Evolutionary conservation across 495 filamentous ascomycete species (phyloP), one percentile per base, ranked within the genome.

Genomic region (Chaetomidium leptoderma): DNA sequence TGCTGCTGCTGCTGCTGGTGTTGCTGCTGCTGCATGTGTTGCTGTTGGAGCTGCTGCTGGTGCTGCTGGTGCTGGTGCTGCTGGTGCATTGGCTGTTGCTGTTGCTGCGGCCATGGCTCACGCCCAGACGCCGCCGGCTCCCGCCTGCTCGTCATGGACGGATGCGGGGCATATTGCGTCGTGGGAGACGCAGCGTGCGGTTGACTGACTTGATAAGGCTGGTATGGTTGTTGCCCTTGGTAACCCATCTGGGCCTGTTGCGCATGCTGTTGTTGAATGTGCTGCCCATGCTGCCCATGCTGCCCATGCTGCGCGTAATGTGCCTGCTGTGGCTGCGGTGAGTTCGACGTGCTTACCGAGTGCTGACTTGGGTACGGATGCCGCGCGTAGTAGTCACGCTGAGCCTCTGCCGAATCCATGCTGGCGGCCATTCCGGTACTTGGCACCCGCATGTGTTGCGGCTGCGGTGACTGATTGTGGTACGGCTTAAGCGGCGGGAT

Each of bases 401-500:
- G 70, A 14, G 60, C 58, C 3, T 55, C 63, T 17, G 48, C 57
- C 10, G 69, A 47, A 14, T 76, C 76, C 36, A 73, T 53, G 32
- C 65, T 52, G 47, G 73, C 43, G 9, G 57, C 60, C 52, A 68
- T 66, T 3, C 47, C 62, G 21, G 72, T 65, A 19, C 73, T 70
- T 17, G 73, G 70, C 13, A 66, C 69, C 27, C 63, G 71, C 36
- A 74, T 49, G 44, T 76, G 63, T 32, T 68, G 63, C 2, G 71
- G 51, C 51, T 75, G 73, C 24, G 77, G 76, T 3, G 77, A 78
- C 36, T 71, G 71, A 24, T 69, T 62, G 24, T 71, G 67, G 43
- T 73, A 73, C 19, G 76, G 77, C 62, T 80, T 80, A 37, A 80
- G 60, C 11, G 76, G 66, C n/a, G 77, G 76, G 49, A 80, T 80